Evolutionary conservation across 495 filamentous ascomycete genomes (phyloP), one percentile per base, ranked within the genome.

Genomic region (Lasiosphaeria miniovina): DNA sequence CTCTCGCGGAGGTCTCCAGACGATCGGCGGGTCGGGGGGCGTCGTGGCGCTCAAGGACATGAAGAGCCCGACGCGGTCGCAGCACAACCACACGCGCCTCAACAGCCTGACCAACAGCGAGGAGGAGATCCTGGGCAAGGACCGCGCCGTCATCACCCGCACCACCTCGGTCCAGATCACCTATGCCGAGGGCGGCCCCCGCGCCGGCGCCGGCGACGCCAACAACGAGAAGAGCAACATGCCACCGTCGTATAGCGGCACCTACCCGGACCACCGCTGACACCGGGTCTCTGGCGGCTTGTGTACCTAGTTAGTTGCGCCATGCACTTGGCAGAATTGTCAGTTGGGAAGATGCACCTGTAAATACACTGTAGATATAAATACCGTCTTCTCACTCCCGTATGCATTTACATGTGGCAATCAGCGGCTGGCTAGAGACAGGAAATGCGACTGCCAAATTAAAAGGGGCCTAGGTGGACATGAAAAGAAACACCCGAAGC

Each of bases 71-170:
- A 38, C 34, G 32, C 50, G 43, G 34, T 54, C 58, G 4, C 51
- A 40, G 3, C 43, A n/a, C 24, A 24, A 24, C 43, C 52, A 53
- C 15, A 12, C 52, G 3, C 33, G 58, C 9, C 58, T 60, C 36
- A 36, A 50, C 34, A 60, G 58, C 15, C 51, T 54, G 52, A 32
- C 51, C 6, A 55, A 54, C 34, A 60, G 58, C 35, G 58, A 54
- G 34, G 58, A 60, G 51, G 58, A 60, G 32, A 60, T 60, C 10
- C 17, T 60, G 51, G 58, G 51, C 43, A 60, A 58, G 36, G 55
- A 51, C 34, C 33, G 48, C 8, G 15, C 7, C 8, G 38, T 46
- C 31, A 58, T 58, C 12, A 58, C 55, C 10, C 11, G 48, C 46
- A 58, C 46, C 15, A 58, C 55, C 34, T 52, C 33, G 24, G 55